These are phyloP conservation scores for Hymenoscyphus infarciens DNA, from an alignment of 2,329 filamentous ascomycete species.

Conservation along the genomic window DNA sequence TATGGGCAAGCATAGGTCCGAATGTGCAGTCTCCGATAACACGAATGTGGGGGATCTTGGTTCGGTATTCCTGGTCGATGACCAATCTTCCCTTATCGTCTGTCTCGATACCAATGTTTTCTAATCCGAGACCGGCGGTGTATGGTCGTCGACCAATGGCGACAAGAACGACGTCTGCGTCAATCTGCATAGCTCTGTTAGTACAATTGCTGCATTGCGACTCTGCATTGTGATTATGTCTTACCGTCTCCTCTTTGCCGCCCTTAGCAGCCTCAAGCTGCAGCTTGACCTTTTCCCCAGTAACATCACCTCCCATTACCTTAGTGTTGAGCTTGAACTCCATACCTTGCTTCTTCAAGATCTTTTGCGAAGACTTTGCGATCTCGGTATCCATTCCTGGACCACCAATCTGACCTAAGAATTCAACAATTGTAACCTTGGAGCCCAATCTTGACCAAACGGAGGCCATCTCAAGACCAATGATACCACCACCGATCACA, in stretches of 20 bases:
- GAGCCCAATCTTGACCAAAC: conserved; percentile 94
- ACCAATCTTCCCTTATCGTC: conserved; percentile 93
- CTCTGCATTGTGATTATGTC: conserved; percentile 32
- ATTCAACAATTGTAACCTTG: conserved; percentile 97
- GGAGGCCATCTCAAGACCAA: conserved; percentile 96
- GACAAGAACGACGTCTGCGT: conserved; percentile 92
- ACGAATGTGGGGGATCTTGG: conserved; percentile 94
- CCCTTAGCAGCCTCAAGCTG: conserved; percentile 91
- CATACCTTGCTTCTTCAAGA: conserved; percentile 92
- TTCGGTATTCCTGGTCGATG: conserved; percentile 98
- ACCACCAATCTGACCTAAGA: conserved; percentile 91
- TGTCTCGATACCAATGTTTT: conserved; percentile 87
- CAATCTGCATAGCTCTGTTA: conserved; percentile 55
- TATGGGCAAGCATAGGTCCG: conserved; percentile 98
- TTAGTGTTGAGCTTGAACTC: conserved; percentile 99
- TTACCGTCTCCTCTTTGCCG: conserved; percentile 86
- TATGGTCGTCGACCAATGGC: conserved; percentile 96
- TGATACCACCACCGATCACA: conserved; percentile 97
- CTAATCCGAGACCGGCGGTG: conserved; percentile 84
- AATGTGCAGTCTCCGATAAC: conserved; percentile 96
- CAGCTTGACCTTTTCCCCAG: conserved; percentile 73
- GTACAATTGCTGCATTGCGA: background rate
- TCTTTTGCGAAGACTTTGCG: conserved; percentile 86
- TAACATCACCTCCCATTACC: conserved; percentile 80
- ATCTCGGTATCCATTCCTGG: conserved; percentile 97